phyloP scores from a whole-genome alignment of 345 rosid species.

The Triadica sebifera region DNA sequence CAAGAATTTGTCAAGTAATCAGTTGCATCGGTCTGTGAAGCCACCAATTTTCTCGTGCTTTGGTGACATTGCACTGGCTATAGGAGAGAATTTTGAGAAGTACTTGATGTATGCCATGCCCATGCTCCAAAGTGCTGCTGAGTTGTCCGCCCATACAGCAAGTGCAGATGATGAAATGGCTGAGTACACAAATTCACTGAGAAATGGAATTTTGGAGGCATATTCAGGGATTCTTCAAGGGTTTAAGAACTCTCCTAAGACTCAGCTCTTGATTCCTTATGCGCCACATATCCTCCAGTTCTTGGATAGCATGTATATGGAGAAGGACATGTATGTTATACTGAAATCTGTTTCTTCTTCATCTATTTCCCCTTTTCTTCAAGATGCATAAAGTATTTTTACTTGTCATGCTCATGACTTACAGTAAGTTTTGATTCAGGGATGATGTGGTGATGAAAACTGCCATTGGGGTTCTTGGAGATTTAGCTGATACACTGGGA shows the following conservation, averaged over 20 bases:
- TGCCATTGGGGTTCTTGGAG: constrained; percentile 77
- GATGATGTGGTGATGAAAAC: constrained; percentile 79
- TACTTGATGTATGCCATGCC: constrained; percentile 72
- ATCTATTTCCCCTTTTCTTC: neutral
- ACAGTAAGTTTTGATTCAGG: constrained; percentile 32
- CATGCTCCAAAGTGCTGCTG: constrained; percentile 75
- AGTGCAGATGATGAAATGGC: constrained; percentile 70
- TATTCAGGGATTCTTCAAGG: constrained; percentile 80
- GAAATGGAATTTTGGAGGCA: constrained; percentile 75
- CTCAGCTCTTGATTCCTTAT: constrained; percentile 62
- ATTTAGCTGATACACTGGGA: constrained; percentile 79
- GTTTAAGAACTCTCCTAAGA: constrained; percentile 66
- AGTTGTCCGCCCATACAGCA: constrained; percentile 54
- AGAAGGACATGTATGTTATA: constrained; percentile 69
- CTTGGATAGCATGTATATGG: constrained; percentile 73
- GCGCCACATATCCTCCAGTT: constrained; percentile 73
- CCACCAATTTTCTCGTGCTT: constrained; percentile 76
- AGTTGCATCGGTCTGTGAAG: constrained; percentile 72
- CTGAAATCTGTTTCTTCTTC: neutral
- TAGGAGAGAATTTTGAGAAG: constrained; percentile 68
- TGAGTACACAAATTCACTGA: constrained; percentile 64
- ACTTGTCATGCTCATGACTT: constrained; percentile 1
- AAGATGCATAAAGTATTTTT: neutral
- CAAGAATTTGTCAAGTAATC: constrained; percentile 74
- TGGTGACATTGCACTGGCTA: constrained; percentile 75